Evolutionary conservation across 371 early-diverging fungal genomes (phyloP).

Genomic region (Mortierella sp.): DNA sequence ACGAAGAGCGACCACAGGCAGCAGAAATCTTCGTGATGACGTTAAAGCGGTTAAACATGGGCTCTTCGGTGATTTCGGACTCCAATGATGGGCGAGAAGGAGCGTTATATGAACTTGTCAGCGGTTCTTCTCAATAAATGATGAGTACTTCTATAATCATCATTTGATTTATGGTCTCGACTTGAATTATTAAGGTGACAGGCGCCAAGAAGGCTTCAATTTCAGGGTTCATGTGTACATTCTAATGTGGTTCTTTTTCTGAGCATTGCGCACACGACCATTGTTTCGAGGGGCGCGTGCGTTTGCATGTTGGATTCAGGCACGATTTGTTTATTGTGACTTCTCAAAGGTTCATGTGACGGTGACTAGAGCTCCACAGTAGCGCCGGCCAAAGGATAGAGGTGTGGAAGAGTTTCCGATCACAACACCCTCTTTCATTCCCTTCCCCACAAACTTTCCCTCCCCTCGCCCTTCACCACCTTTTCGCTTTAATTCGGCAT

Average conservation of each 20-base stretch:
- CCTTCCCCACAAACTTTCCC: conserved; percentile 13
- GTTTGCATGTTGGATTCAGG: background rate
- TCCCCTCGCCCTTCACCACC: background rate
- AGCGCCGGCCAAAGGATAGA: background rate
- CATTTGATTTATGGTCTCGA: no score
- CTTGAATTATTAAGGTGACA: no score
- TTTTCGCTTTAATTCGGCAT: background rate
- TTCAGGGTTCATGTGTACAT: no score
- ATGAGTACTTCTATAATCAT: no score
- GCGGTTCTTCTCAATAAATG: no score
- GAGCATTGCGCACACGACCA: background rate
- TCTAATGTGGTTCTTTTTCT: background rate
- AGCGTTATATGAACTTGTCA: background rate
- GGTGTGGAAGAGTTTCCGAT: conserved; percentile 24
- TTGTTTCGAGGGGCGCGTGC: background rate
- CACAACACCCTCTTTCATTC: conserved; percentile 11
- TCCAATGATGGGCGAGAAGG: background rate
- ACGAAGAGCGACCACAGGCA: background rate
- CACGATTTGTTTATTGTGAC: conserved; percentile 5
- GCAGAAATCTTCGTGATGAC: background rate
- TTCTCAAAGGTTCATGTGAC: background rate
- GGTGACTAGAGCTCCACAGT: background rate
- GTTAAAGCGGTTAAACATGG: background rate
- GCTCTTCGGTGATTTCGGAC: background rate
- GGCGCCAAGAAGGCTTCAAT: no score